Evolutionary conservation across 2,329 filamentous ascomycete genomes (phyloP), one percentile per base, ranked within the genome.

Genomic region (Septoria petroselini): DNA sequence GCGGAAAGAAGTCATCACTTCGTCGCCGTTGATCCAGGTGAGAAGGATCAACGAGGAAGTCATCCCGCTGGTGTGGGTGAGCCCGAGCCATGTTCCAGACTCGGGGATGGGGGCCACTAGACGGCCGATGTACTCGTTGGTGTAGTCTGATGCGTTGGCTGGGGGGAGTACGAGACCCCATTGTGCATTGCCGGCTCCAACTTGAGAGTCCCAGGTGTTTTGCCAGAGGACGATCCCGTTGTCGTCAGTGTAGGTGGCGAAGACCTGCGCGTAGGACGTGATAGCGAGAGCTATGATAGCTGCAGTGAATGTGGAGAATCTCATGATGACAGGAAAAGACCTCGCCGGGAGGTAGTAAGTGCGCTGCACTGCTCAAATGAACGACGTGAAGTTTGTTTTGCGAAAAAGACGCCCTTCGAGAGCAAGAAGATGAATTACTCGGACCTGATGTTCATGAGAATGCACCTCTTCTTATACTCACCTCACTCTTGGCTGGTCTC

Each of bases 41-140:
- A 82, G 69, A 12, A 85, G 68, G 44, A 85, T 74, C 2, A 84
- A 68, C 30, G 75, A 75, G 55, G 76, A 75, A 6, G 74, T 77
- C 82, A 85, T 85, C 41, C 71, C 69, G 3, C 76, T 75, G 7
- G 74, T 76, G 45, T 83, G 71, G 1, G 77, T 76, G 15, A 84
- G 60, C 56, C 80, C 80, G 59, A 79, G 77, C 77, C 78, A 84
- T 12, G 80, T 81, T 18, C 73, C 74, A 2, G 69, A 65, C 14
- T 50, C 37, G 3, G 72, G 71, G 3, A 71, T 58, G 4, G 41
- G 44, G 47, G 73, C 57, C 57, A 82, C 80, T 40, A 83, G 67
- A 41, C 79, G 73, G 30, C 81, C 81, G 49, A 84, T 78, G 57
- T 82, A 83, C 61, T 84, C 81, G 37, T 69, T 73, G 4, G 73